A percentile compares a stretch with the other conserved stretches of the same genome.
These are phyloP conservation scores for Keqinozyma sinolaborantium DNA, from an alignment of 1,139 yeast genomes.

Conservation along the genomic window DNA sequence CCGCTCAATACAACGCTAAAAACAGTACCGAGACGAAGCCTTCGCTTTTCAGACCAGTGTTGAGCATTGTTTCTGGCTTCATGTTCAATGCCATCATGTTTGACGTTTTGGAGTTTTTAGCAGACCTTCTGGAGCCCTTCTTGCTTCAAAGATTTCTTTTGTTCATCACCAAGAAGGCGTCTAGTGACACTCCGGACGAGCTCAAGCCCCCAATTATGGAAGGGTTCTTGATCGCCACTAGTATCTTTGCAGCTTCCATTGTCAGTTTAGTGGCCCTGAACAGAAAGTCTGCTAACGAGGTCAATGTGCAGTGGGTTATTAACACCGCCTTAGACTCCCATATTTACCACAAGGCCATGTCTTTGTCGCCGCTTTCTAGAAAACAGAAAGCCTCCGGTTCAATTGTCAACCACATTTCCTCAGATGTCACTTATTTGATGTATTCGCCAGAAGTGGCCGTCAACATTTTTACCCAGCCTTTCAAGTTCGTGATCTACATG, in stretches of 20 bases:
- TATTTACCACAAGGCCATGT: constrained; percentile 32
- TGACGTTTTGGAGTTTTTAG: constrained; percentile 18
- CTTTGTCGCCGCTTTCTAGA: constrained; percentile 33
- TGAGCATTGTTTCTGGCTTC: constrained; percentile 3
- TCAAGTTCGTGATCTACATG: constrained; percentile 25
- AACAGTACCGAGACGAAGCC: constrained; percentile 18
- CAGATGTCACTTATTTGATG: constrained; percentile 26
- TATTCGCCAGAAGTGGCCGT: constrained; percentile 20
- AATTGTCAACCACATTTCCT: constrained; percentile 35
- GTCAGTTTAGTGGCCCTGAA: constrained; percentile 23
- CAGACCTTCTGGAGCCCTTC: constrained; percentile 26
- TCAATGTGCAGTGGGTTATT: constrained; percentile 14
- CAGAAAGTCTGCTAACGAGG: constrained; percentile 18
- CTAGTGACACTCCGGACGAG: neutral
- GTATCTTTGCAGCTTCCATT: constrained; percentile 22
- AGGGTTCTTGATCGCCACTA: constrained; percentile 27
- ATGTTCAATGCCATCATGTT: constrained; percentile 11
- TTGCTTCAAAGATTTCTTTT: constrained; percentile 27
- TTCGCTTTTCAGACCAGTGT: constrained; percentile 12
- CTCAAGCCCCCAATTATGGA: constrained; percentile 22
- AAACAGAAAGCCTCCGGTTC: constrained; percentile 41
- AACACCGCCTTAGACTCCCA: constrained; percentile 24
- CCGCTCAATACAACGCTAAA: constrained; percentile 11
- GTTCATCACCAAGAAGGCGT: constrained; percentile 16
- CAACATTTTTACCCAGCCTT: constrained; percentile 26